phyloP scores from a whole-genome alignment of 208 protist genomes.

The Acanthamoeba lenticulata region DNA sequence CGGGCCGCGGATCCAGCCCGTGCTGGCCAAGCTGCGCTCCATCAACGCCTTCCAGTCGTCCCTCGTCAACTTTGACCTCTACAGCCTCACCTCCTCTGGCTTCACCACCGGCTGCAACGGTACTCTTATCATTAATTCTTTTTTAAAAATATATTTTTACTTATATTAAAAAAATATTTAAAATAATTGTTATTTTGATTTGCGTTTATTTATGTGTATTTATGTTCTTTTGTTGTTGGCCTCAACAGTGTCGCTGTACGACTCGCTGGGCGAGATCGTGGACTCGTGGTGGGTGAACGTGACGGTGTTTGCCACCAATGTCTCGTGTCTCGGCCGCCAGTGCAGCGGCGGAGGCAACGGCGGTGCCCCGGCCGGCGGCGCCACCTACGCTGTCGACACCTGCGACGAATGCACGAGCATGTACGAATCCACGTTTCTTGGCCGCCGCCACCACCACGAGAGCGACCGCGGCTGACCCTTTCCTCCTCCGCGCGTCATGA shows the following conservation, averaged over 20 bases:
- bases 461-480: neutral
- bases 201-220: neutral
- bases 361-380: neutral
- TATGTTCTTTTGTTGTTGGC: neutral
- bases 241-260: neutral
- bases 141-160: neutral
- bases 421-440: neutral
- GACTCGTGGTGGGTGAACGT: slow-evolving; percentile 45
- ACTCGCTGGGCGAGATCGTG: neutral
- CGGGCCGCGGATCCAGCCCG: neutral
- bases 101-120: neutral
- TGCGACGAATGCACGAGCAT: neutral
- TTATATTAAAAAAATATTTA: neutral
- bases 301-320: slow-evolving; percentile 5
- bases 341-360: neutral
- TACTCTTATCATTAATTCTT: neutral
- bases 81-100: neutral
- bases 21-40: neutral
- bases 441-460: neutral
- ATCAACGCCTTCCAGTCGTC: neutral
- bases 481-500: neutral
- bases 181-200: neutral
- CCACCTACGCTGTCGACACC: neutral
- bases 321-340: neutral
- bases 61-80: neutral